phyloP scores from a whole-genome alignment of 2,329 filamentous ascomycete species.

The Cytospora schulzeri region DNA sequence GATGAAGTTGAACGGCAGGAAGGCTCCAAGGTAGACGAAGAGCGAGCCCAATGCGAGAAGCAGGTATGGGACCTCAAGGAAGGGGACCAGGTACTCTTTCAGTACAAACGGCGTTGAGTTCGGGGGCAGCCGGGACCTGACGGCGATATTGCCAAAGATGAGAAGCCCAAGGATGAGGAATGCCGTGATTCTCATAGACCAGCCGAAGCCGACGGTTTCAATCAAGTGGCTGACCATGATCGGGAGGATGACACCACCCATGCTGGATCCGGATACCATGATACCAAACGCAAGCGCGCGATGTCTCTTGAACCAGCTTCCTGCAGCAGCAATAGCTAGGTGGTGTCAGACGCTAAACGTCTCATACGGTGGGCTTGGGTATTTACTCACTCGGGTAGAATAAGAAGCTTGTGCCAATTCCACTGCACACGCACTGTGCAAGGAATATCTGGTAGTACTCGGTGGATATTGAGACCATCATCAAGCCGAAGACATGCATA shows the following conservation, averaged over 20 bases:
- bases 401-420: constrained; percentile 28
- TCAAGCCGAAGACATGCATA: constrained; percentile 54
- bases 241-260: constrained; percentile 37
- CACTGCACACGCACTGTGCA: constrained; percentile 28
- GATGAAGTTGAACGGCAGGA: constrained; percentile 34
- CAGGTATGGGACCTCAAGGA: constrained; percentile 29
- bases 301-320: constrained; percentile 30
- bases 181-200: constrained; percentile 35
- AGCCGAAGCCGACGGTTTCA: constrained; percentile 33
- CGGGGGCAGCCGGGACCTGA: constrained; percentile 28
- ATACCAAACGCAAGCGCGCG: constrained; percentile 34
- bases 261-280: constrained; percentile 31
- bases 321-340: background rate
- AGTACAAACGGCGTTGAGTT: constrained; percentile 18
- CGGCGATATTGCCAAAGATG: constrained; percentile 32
- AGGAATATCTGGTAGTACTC: constrained; percentile 30
- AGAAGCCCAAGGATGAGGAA: constrained; percentile 35
- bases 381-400: constrained; percentile 16
- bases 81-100: constrained; percentile 26
- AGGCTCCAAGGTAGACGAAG: constrained; percentile 34
- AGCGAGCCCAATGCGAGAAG: constrained; percentile 30
- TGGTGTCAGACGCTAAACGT: constrained; percentile 9
- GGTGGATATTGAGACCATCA: constrained; percentile 51
- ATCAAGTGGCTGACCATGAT: constrained; percentile 35
- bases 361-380: background rate